Conservation (phyloP, 2,329 filamentous ascomycete genomes). For the Sporothrix inflata region DNA sequence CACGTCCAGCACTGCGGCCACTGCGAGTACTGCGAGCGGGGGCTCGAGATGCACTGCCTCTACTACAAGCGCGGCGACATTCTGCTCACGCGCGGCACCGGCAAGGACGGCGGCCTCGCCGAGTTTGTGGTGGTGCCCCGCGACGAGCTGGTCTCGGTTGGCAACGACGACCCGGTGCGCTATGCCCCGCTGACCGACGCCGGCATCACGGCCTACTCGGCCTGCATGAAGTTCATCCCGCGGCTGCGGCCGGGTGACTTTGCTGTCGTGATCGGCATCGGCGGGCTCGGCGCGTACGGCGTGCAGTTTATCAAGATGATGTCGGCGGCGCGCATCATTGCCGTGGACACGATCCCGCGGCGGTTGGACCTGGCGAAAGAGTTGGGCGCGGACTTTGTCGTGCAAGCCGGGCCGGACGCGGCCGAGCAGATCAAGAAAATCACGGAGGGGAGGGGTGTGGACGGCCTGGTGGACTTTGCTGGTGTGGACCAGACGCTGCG, state of each 20-base stretch:
- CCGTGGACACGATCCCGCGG: conserved; percentile 10
- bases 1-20: conserved; percentile 22
- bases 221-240: conserved; percentile 26
- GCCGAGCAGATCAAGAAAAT: not conserved
- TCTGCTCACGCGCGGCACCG: conserved; percentile 13
- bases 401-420: not conserved
- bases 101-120: conserved; percentile 16
- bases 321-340: conserved; percentile 23
- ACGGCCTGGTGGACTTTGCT: conserved; percentile 14
- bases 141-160: conserved; percentile 15
- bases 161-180: conserved; percentile 14
- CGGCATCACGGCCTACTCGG: conserved; percentile 25
- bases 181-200: conserved; percentile 24
- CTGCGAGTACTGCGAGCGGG: conserved; percentile 20
- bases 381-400: conserved; percentile 19
- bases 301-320: conserved; percentile 24
- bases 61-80: conserved; percentile 14
- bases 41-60: conserved; percentile 16
- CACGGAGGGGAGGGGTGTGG: not conserved
- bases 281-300: conserved; percentile 22
- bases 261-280: conserved; percentile 11
- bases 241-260: conserved; percentile 14
- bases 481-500: conserved; percentile 13
- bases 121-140: conserved; percentile 23
- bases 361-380: not conserved